Evolutionary conservation across 805 yeast genomes (phyloP), one percentile per base, ranked within the genome.

Genomic region (Brettanomyces sp.): DNA sequence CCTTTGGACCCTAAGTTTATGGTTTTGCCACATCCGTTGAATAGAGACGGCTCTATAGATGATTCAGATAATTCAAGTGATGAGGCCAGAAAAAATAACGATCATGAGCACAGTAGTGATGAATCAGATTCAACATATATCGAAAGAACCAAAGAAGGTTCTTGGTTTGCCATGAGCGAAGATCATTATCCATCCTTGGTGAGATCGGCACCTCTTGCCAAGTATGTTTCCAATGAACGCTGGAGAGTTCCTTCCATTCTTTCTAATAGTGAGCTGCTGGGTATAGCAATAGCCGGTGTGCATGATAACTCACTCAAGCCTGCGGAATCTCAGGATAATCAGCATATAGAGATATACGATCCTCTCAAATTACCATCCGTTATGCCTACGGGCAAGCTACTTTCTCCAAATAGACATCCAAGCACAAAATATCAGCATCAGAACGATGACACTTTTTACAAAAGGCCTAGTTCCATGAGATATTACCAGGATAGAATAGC

Each of bases 131-230:
- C 22, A 6, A 82, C 91, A 9, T 80, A 80, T 53, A 70, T 91
- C 35, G 86, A 79, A 48, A 72, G 80, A 30, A 78, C 89, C 0
- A 69, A 67, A 30, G 68, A 69, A 41, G 81, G 83, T 3, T 72
- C 83, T 1, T 90, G 96, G 95, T 86, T 76, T 67, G 96, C 96
- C 4, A 72, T 91, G 76, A 84, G 95, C 22, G 84, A 80, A 53
- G 60, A 65, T 23, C 73, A 80, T 53, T 91, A 82, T 59, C 96
- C 96, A 0, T 80, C 95, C 0, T 64, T 91, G 42, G 88, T 91
- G 7, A 77, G 79, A 46, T 76, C 87, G 6, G 93, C 96, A 0
- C 91, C 95, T 0, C 56, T 74, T 1, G 82, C 96, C 0, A 70
- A 74, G 43, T 88, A 82, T 64, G 79, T 74, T 37, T 51, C 62